Base-by-base conservation (phyloP, 192 early-diverging fungal species). In the Physocladia obscura region DNA sequence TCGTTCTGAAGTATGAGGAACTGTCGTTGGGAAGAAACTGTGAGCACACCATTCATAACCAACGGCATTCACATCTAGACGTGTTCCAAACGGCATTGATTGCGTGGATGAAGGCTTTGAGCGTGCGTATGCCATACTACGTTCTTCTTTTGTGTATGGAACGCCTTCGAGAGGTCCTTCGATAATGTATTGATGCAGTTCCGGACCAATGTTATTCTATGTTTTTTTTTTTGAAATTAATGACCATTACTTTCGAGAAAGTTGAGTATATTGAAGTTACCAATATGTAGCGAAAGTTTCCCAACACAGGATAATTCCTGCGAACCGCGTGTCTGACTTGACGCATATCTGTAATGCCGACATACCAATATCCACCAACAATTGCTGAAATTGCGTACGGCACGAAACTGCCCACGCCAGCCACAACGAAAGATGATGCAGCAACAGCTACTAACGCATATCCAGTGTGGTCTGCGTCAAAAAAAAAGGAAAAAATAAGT, bases 81-180 rank as follows among this genome's bases (percentile, higher is more conserved):
- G 52, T 24, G 52, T 55, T 27, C 52, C 52, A 1, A 55, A 55
- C 52, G 52, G 52, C 52, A 55, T 55, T 11, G 52, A 55, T n/a
- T 55, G 52, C 11, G 11, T 55, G 11, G 26, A n/a, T 13, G 11
- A 24, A 11, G 52, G 52, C 26, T 55, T 55, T 55, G 52, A 55
- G 11, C 52, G 52, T 11, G 17, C 17, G 52, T 55, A 55, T 24
- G 52, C 52, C 52, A 55, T 55, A 11, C 19, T 21, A 55, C 52
- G 52, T 55, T 55, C 52, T 24, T 55, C 52, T 26, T 55, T 55
- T 55, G 52, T 55, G 52, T 55, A 55, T 55, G 52, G 52, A 11
- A 55, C 52, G 19, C 52, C 52, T 1, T 55, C 52, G 11, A 55
- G 52, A 11, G 52, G 52, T 13, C 52, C 52, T 55, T 55, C 52